These are phyloP conservation scores for Alternaria sp. DNA, from an alignment of 2,329 filamentous ascomycete genomes.

Conservation along the genomic window DNA sequence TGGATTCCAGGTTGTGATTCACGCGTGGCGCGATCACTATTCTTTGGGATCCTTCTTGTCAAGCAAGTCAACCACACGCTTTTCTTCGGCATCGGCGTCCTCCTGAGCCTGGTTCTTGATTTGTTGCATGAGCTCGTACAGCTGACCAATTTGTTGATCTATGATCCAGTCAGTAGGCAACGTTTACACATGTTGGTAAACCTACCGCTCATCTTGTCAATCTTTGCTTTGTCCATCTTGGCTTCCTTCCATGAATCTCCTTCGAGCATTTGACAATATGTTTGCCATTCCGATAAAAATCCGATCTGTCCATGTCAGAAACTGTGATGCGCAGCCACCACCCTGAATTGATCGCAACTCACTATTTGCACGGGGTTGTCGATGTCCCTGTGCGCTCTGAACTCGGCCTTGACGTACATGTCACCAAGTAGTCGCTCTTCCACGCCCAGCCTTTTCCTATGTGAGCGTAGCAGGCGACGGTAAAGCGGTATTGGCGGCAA, in stretches of 20 bases:
- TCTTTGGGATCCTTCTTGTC: conserved; percentile 41
- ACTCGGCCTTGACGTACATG: conserved; percentile 92
- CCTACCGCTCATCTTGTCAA: conserved; percentile 93
- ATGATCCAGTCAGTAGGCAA: conserved; percentile 6
- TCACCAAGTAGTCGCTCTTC: conserved; percentile 86
- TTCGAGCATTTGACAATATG: conserved; percentile 91
- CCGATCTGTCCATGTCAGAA: conserved; percentile 70
- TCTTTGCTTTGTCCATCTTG: conserved; percentile 80
- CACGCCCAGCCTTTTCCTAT: conserved; percentile 75
- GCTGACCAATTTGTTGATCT: conserved; percentile 92
- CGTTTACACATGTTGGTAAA: conserved; percentile 17
- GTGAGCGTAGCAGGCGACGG: conserved; percentile 82
- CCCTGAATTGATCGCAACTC: conserved; percentile 43
- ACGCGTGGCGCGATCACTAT: conserved; percentile 25
- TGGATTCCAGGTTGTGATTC: conserved; percentile 9
- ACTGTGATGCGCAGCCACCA: background rate
- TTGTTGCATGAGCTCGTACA: conserved; percentile 92
- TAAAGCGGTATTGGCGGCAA: conserved; percentile 90
- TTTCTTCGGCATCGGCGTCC: conserved; percentile 50
- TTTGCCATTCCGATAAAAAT: conserved; percentile 95
- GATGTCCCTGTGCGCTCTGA: conserved; percentile 78
- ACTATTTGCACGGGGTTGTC: conserved; percentile 94
- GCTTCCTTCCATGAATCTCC: conserved; percentile 85
- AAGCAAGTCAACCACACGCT: conserved; percentile 28
- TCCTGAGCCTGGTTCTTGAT: conserved; percentile 65